Base-by-base conservation (phyloP, 1,139 yeast species). In the Geotrichum carabidarum region DNA sequence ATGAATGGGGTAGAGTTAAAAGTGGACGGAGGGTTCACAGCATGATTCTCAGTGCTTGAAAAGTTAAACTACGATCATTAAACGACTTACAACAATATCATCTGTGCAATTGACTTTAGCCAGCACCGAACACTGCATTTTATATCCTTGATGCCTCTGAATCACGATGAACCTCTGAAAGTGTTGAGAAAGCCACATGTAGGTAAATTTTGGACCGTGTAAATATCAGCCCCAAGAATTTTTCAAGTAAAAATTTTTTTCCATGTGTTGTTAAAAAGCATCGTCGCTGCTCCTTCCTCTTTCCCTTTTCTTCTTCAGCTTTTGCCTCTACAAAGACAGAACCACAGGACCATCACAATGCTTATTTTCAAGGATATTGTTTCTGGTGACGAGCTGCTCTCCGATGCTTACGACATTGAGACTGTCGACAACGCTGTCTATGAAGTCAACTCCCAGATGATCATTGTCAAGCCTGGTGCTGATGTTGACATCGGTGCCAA, bases 401-500 rank as follows among this genome's bases (percentile, higher is more conserved):
- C 99, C 66, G 98, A 91, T 74, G 98, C 98, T 70, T 94, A 90
- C 82, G 95, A 87, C 76, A 73, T 82, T 74, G 85, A 79, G 73
- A 78, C 77, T 74, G 96, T 93, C 64, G 96, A 87, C 70, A 88
- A 81, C 64, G 97, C 81, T 69, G 88, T 91, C 75, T 88, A 81
- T 82, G 99, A 93, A 81, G 99, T 95, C 65, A 89, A 93, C 83
- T 89, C 98, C 79, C 78, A 82, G 71, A 84, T 89, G 93, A 83
- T 93, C 77, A 84, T 78, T 70, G 86, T 91, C 69, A 84, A 81
- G 74, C 77, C 77, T 58, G 88, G 88, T 73, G 96, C 82, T 71
- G 91, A 91, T 73, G 83, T 93, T 68, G 98, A 93, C 75, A 93
- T 93, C 75, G 99, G 99, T 79, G 99, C 96, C 71, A 93, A 94